phyloP scores from a whole-genome alignment of 768 basidiomycete genomes.

The Amanita jacksonii region DNA sequence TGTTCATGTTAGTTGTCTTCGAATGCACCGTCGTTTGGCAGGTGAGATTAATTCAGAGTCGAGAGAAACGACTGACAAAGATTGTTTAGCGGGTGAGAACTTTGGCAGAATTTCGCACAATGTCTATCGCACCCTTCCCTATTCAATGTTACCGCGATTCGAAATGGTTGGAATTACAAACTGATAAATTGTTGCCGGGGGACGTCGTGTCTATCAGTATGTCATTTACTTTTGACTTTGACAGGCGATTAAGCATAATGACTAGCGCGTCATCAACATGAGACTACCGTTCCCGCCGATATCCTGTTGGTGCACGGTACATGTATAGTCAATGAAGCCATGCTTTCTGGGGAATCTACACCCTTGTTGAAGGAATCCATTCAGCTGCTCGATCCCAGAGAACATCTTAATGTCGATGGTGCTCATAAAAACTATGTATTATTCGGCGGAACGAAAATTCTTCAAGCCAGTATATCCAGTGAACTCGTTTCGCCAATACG shows the following conservation, averaged over 20 bases:
- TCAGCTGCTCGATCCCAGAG: conserved; percentile 65
- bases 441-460: conserved; percentile 95
- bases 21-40: conserved; percentile 99
- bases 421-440: conserved; percentile 81
- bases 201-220: conserved; percentile 77
- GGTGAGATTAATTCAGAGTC: conserved; percentile 29
- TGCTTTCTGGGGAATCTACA: conserved; percentile 98
- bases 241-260: conserved; percentile 5
- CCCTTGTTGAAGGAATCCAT: conserved; percentile 95
- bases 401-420: conserved; percentile 78
- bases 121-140: conserved; percentile 87
- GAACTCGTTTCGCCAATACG: conserved; percentile 36
- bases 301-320: conserved; percentile 88
- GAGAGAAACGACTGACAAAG: neutral
- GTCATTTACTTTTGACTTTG: conserved; percentile 1
- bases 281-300: conserved; percentile 89
- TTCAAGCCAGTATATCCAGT: conserved; percentile 67
- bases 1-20: conserved; percentile 97
- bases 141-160: conserved; percentile 74
- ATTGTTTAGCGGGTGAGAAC: conserved; percentile 74
- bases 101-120: conserved; percentile 91
- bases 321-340: conserved; percentile 97
- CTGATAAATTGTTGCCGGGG: conserved; percentile 84
- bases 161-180: conserved; percentile 74
- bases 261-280: conserved; percentile 59